Base-by-base conservation (phyloP, 225 moss, liverwort and hornwort genomes). In the Physcomitrellopsis africana region DNA sequence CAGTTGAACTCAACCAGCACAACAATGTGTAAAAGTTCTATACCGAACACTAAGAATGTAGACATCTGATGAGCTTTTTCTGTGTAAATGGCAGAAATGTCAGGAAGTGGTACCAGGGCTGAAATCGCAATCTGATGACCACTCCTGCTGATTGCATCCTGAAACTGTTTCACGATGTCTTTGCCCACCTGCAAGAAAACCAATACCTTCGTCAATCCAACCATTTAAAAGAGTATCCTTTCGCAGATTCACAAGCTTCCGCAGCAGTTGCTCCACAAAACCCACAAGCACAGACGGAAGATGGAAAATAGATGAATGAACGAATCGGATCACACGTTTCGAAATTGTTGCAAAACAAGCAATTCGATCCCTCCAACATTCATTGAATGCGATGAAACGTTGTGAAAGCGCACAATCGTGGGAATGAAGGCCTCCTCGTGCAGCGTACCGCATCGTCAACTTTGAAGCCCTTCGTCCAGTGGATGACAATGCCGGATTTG, bases 401-500 rank as follows among this genome's bases (percentile, higher is more conserved):
- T 29, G 51, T 41, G 8, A 43, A 43, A 12, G 24, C 9, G 51
- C 27, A n/a, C 45, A 6, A 18, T 19, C 37, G n/a, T 54, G 18
- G 1, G 60, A 11, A 15, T n/a, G 64, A 45, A 44, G 9, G 12
- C 9, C 9, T 37, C 1, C 7, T 37, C 32, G 32, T n/a, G 19
- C 79, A 0, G 32, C 32, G 24, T 78, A 97, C 97, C 87, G 92
- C 94, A 65, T 93, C 97, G 72, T 94, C 90, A 43, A 94, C 77
- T 80, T 94, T 97, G 81, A 97, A 97, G 74, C 97, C 97, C 76
- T 97, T 97, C 49, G 97, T 97, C 97, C 97, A 97, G 71, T 94
- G 94, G 65, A 97, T 92, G 52, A 97, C 90, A 23, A 87, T 84
- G 70, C 97, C 97, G 14, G 97, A 91, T 55, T 93, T 93, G 76